Evolutionary conservation across 2,329 filamentous ascomycete genomes (phyloP), one percentile per base, ranked within the genome.

Genomic region (Xylariaceae sp.): DNA sequence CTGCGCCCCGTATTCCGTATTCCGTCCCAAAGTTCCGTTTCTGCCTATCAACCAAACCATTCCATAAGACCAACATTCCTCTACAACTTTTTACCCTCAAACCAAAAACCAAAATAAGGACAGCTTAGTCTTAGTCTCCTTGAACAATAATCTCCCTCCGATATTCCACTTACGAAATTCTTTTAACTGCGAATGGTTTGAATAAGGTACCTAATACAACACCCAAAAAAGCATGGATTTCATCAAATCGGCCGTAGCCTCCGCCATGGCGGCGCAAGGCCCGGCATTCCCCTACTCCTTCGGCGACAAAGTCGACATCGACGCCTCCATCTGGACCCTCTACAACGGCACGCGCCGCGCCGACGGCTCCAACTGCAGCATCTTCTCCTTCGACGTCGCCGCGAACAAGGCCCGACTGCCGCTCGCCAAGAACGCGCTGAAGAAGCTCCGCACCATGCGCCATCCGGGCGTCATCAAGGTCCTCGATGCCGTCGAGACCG

Each of bases 391-490:
- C 79, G 93, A 99, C 73, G 83, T 95, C 58, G 82, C 82, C 61
- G 80, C 88, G 59, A 93, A 96, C 73, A 90, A 87, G 73, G 87
- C 89, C 49, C 86, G 88, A 57, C 77, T 97, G 18, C 89, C 92
- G 47, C 83, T 99, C 56, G 94, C 94, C 56, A 91, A 88, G 75
- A 99, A 99, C 78, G 92, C 93, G 50, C 82, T 97, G 65, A 91
- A 93, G 73, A 99, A 97, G 77, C 83, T 96, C 64, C 88, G 93
- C 66, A 99, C 93, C 2, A 77, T 99, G 69, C 86, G 94, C 68
- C 94, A 99, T 74, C 94, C 94, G 0, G 94, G 94, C 53, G 90
- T 99, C 30, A 88, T 99, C 68, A 96, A 91, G 74, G 90, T 99
- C 48, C 75, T 97, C 66, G 94, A 99, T 70, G 95, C 93, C 7